Evolutionary conservation across 306 rosid species (phyloP), one percentile per base, ranked within the genome.

Genomic region (Myrica gale): DNA sequence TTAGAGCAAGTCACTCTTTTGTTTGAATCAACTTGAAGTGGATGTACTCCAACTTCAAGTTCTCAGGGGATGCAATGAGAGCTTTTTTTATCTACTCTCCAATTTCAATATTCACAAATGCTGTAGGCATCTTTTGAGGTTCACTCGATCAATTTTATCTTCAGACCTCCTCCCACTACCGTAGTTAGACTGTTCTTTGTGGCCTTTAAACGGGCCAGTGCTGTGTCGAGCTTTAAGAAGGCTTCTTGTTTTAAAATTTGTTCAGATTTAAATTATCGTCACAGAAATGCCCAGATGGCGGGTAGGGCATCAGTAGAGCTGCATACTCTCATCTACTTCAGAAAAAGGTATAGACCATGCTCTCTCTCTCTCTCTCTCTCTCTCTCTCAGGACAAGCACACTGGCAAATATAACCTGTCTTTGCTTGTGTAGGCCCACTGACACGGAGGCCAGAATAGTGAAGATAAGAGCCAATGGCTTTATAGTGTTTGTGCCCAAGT

Each of bases 231-330:
- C 79, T 68, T 21, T 79, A 21, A 68, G 43, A 61, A 69, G 69
- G 74, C 21, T 71, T 72, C 74, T 60, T 75, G 57, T 26, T 56
- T 9, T 83, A 4, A 71, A 69, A 76, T 79, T 78, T 70, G 50
- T 80, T 73, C 84, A 95, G 99, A 95, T 87, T 93, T 95, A 80
- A 95, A 95, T 83, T 90, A 90, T 86, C 90, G 98, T 68, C 99
- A 92, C 39, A 92, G 96, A 84, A 95, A 92, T 72, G 99, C 99
- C 44, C 99, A 95, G 84, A 90, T 92, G 96, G 99, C 97, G 32
- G 84, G 99, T 72, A 89, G 99, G 63, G 92, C 97, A 63, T 95
- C 97, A 21, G 96, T 92, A 76, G 99, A 95, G 88, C 89, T 95
- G 74, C 96, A 92, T 75, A 95, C 98, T 20, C 85, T 90, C 4